A percentile compares a stretch with the other conserved stretches of the same genome.
These are phyloP conservation scores for Yarrowia sp. DNA, from an alignment of 805 yeast genomes.

Conservation along the genomic window DNA sequence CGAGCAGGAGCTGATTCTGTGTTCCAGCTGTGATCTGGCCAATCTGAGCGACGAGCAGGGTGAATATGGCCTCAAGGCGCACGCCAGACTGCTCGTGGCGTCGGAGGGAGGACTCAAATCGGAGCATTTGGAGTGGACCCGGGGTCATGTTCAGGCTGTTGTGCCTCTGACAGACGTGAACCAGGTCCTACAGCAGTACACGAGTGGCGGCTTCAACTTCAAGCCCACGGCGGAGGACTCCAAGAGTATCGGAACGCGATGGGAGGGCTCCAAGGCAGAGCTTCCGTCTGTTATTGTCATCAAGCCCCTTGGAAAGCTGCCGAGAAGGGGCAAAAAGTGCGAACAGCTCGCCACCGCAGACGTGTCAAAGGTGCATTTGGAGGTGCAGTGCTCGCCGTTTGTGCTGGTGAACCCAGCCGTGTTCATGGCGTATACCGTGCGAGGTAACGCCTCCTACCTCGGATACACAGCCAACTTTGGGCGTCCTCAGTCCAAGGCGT, in stretches of 20 bases:
- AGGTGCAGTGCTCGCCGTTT: slow-evolving; percentile 38
- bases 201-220: slow-evolving; percentile 22
- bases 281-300: slow-evolving; percentile 9
- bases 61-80: slow-evolving; percentile 6
- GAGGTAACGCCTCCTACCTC: slow-evolving; percentile 35
- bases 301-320: neutral
- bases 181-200: slow-evolving; percentile 5
- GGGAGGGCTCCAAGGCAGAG: slow-evolving; percentile 2
- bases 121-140: slow-evolving; percentile 12
- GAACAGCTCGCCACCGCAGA: slow-evolving; percentile 9
- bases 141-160: slow-evolving; percentile 5
- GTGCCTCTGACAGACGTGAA: slow-evolving; percentile 1
- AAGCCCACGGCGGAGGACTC: slow-evolving; percentile 13
- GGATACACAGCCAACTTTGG: slow-evolving; percentile 15
- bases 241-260: slow-evolving; percentile 1
- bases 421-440: slow-evolving; percentile 36
- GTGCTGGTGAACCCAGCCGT: slow-evolving; percentile 39
- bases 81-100: slow-evolving; percentile 8
- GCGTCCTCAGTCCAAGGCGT: slow-evolving; percentile 24
- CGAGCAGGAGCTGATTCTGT: slow-evolving; percentile 6
- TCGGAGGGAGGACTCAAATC: slow-evolving; percentile 12
- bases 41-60: neutral
- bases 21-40: slow-evolving; percentile 21
- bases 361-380: slow-evolving; percentile 22
- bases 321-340: neutral